These are phyloP conservation scores for Umbellularia californica DNA, from an alignment of 164 flowering plant genomes.

Conservation along the genomic window DNA sequence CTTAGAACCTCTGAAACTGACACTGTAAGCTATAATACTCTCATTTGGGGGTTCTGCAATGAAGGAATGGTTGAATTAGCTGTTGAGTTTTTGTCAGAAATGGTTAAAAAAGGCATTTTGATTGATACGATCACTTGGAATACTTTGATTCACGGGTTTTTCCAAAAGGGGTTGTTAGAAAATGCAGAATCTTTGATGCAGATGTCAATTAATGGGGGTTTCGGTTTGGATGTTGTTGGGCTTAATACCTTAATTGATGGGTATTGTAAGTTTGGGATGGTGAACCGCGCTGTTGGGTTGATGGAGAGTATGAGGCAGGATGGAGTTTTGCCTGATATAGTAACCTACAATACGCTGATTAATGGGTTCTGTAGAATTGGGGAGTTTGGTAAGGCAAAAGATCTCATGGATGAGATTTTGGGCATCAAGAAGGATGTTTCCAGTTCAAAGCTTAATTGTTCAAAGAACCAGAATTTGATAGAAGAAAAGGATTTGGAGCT, in stretches of 20 bases:
- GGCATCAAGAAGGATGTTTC: neutral
- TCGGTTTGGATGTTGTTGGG: slow-evolving; percentile 42
- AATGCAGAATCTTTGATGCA: slow-evolving; percentile 49
- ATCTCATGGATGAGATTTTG: slow-evolving; percentile 45
- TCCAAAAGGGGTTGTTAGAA: slow-evolving; percentile 41
- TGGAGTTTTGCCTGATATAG: slow-evolving; percentile 50
- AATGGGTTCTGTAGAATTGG: slow-evolving; percentile 60
- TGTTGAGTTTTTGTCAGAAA: slow-evolving; percentile 58
- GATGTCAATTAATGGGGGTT: slow-evolving; percentile 30
- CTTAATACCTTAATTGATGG: slow-evolving; percentile 63
- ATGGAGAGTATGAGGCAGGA: slow-evolving; percentile 41
- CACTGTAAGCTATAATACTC: slow-evolving; percentile 60
- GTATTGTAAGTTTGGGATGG: slow-evolving; percentile 46
- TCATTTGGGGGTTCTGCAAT: slow-evolving; percentile 74
- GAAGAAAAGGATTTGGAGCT: slow-evolving; percentile 24
- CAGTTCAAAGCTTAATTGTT: slow-evolving; percentile 5
- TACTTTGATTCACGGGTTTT: slow-evolving; percentile 64
- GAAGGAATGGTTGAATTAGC: slow-evolving; percentile 40
- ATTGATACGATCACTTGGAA: slow-evolving; percentile 62
- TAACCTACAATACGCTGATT: slow-evolving; percentile 67
- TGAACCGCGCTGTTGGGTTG: slow-evolving; percentile 35
- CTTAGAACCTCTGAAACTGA: slow-evolving; percentile 41
- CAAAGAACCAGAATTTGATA: neutral
- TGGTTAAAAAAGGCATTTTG: slow-evolving; percentile 58
- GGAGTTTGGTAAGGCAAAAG: slow-evolving; percentile 50